Base-by-base conservation (phyloP, 768 basidiomycete genomes). In the Suillus fuscotomentosus region DNA sequence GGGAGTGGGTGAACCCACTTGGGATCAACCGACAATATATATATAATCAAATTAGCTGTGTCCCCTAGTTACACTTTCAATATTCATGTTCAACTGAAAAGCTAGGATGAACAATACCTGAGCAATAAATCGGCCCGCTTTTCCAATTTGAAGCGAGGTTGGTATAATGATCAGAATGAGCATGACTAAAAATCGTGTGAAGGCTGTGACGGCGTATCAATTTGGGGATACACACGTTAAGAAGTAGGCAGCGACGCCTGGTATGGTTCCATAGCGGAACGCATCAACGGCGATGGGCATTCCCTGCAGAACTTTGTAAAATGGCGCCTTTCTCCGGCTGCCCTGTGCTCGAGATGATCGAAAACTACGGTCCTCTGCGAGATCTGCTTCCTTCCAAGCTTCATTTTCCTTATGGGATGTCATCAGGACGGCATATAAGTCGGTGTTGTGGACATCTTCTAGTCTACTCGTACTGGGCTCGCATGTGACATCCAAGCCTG, bases 221-320 rank as follows among this genome's bases (percentile, higher is more conserved):
- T 36, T 31, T 14, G 53, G 45, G 27, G 47, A 31, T 42, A 68
- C 67, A 42, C 57, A 96, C 95, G 95, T 94, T 66, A 98, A 76
- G 69, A 97, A 94, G 75, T 98, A 98, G 0, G 95, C 92, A 36
- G 86, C 92, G 31, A 99, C 86, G 11, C 87, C 88, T 6, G 96
- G 95, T 57, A 99, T 95, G 34, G 83, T 81, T 7, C 97, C 97
- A 73, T 98, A 99, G 43, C 90, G 86, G 77, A 99, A 99, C 2
- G 96, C 97, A 72, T 99, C 97, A 0, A 99, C 97, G 17, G 97
- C 95, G 31, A 99, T 91, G 10, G 96, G 95, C 95, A 99, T 97
- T 1, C 97, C 97, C 70, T 94, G 91, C 69, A 99, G 74, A 27
- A 95, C 85, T 78, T 98, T 99, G 79, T 97, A 99, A 73, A 99